A percentile compares a stretch with the other conserved stretches of the same genome.
Evolutionary conservation across 1,284 basidiomycete genomes (phyloP).

Genomic region (Paramarasmius palmivorus): DNA sequence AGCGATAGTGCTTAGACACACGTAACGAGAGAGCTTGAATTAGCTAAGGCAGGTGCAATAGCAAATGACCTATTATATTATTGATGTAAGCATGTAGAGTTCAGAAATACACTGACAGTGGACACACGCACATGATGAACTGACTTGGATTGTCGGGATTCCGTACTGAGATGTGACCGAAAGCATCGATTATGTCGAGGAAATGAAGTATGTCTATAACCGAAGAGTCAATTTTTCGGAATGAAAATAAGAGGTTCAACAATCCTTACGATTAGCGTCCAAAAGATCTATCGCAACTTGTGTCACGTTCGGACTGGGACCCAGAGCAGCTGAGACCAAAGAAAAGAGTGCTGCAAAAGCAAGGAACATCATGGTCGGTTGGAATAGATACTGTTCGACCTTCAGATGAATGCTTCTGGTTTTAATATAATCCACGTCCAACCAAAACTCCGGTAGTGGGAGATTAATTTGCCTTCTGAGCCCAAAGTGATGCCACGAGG

Average conservation of each 20-base stretch:
- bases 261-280: slow-evolving; percentile 19
- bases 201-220: slow-evolving; percentile 22
- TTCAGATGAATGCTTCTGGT: too few species aligned
- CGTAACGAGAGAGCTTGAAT: slow-evolving; percentile 22
- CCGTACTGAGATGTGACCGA: slow-evolving; percentile 22
- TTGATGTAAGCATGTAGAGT: background rate
- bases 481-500: too few species aligned
- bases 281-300: slow-evolving; percentile 18
- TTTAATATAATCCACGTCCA: too few species aligned
- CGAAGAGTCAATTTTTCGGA: background rate
- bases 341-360: too few species aligned
- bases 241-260: background rate
- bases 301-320: slow-evolving; percentile 11
- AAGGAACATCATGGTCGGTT: too few species aligned
- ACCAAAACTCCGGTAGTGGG: too few species aligned
- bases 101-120: background rate
- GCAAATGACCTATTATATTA: slow-evolving; percentile 19
- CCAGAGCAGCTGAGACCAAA: too few species aligned
- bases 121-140: slow-evolving; percentile 20
- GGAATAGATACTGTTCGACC: too few species aligned
- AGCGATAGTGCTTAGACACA: background rate
- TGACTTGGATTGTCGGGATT: slow-evolving; percentile 23
- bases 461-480: too few species aligned
- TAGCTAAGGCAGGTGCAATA: slow-evolving; percentile 22
- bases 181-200: slow-evolving; percentile 22